These are phyloP conservation scores for Aureobasidium sp. DNA, from an alignment of 2,329 filamentous ascomycete genomes.

Conservation along the genomic window DNA sequence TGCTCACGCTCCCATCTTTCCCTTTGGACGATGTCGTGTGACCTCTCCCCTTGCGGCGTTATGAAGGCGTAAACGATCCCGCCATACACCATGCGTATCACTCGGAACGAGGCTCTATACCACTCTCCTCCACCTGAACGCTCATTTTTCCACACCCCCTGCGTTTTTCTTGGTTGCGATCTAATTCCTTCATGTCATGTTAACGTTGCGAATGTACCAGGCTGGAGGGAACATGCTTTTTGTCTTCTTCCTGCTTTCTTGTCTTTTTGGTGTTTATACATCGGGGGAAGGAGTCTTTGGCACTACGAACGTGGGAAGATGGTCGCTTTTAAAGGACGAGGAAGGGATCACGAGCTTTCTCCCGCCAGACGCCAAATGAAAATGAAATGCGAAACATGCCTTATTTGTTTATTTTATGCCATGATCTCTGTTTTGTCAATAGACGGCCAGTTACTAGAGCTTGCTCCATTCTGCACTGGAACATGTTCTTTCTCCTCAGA, in stretches of 20 bases:
- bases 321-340: background rate
- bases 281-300: background rate
- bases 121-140: background rate
- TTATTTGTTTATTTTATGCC: background rate
- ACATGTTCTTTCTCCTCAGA: no score
- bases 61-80: background rate
- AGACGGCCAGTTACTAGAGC: no score
- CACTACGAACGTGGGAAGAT: background rate
- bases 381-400: background rate
- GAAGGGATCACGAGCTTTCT: background rate
- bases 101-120: background rate
- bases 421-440: no score
- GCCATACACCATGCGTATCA: background rate
- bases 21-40: conserved; percentile 1
- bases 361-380: background rate
- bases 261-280: conserved; percentile 11
- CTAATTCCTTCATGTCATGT: conserved; percentile 6
- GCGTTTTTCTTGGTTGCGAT: background rate
- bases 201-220: conserved; percentile 6
- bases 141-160: background rate
- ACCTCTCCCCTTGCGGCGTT: background rate
- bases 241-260: conserved; percentile 1
- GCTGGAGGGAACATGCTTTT: background rate
- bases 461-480: no score
- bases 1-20: background rate